phyloP scores from a whole-genome alignment of 495 filamentous ascomycete species.

The Trichoderma gamsii region DNA sequence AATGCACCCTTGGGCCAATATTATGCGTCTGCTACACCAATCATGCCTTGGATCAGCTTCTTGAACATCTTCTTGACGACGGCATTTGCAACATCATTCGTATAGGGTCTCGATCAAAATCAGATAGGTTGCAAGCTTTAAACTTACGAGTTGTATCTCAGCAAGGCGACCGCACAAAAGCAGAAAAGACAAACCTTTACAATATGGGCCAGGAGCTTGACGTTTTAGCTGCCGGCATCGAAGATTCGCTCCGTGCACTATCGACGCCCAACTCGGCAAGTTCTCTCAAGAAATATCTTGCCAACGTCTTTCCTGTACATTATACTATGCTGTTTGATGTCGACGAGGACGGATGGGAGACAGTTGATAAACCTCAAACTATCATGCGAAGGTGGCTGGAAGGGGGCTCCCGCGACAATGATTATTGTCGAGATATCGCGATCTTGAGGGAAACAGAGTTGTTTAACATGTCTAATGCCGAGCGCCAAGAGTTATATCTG shows the following conservation, averaged over 20 bases:
- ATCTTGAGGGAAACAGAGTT: not conserved
- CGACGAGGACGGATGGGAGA: not conserved
- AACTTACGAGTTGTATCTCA: slow-evolving; percentile 41
- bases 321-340: not conserved
- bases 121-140: slow-evolving; percentile 42
- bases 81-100: slow-evolving; percentile 58
- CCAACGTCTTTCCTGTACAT: not conserved
- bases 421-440: not conserved
- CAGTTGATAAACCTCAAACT: not conserved
- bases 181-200: slow-evolving; percentile 22
- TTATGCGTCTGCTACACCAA: slow-evolving; percentile 64
- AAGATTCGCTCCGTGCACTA: not conserved
- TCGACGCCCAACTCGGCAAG: not conserved
- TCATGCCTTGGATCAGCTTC: slow-evolving; percentile 66
- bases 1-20: slow-evolving; percentile 54
- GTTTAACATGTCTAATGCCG: not conserved
- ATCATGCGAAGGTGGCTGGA: not conserved
- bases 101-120: slow-evolving; percentile 62
- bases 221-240: not conserved
- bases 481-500: slow-evolving; percentile 18
- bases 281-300: not conserved
- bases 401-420: not conserved
- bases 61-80: slow-evolving; percentile 56
- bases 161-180: slow-evolving; percentile 24
- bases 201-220: slow-evolving; percentile 13